A percentile compares a stretch with the other conserved stretches of the same genome.
Conservation (phyloP, 1,139 yeast genomes). For the Pichia norvegensis region DNA sequence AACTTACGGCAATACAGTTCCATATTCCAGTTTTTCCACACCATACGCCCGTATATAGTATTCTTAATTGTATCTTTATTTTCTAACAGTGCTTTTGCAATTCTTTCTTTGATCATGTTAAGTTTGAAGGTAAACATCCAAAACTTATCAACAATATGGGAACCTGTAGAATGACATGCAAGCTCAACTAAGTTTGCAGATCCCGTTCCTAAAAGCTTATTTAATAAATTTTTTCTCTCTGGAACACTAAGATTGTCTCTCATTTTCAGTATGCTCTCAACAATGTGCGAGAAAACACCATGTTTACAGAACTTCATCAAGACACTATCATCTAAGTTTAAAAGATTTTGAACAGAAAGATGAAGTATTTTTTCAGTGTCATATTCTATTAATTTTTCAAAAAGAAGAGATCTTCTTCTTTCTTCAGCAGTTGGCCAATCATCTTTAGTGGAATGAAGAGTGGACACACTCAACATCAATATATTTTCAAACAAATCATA, state of each 20-base stretch:
- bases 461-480: slow-evolving; percentile 56
- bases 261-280: slow-evolving; percentile 48
- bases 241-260: slow-evolving; percentile 46
- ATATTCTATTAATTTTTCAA: slow-evolving; percentile 62
- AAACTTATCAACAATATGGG: slow-evolving; percentile 79
- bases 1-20: slow-evolving; percentile 68
- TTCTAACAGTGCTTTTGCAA: slow-evolving; percentile 61
- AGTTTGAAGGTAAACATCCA: slow-evolving; percentile 74
- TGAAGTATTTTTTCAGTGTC: slow-evolving; percentile 49
- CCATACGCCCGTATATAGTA: slow-evolving; percentile 79
- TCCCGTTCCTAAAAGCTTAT: slow-evolving; percentile 41
- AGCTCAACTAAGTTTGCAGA: slow-evolving; percentile 38
- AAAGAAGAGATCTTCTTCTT: slow-evolving; percentile 67
- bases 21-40: slow-evolving; percentile 93
- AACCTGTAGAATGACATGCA: slow-evolving; percentile 83
- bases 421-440: slow-evolving; percentile 93
- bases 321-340: slow-evolving; percentile 38
- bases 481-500: slow-evolving; percentile 53
- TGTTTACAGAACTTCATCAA: slow-evolving; percentile 65
- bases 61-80: slow-evolving; percentile 67
- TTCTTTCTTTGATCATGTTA: slow-evolving; percentile 79
- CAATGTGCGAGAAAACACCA: slow-evolving; percentile 83
- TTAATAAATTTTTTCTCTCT: slow-evolving; percentile 60
- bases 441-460: slow-evolving; percentile 72
- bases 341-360: slow-evolving; percentile 51